Conservation (phyloP, 164 flowering plant genomes). For the Litsea cubeba region DNA sequence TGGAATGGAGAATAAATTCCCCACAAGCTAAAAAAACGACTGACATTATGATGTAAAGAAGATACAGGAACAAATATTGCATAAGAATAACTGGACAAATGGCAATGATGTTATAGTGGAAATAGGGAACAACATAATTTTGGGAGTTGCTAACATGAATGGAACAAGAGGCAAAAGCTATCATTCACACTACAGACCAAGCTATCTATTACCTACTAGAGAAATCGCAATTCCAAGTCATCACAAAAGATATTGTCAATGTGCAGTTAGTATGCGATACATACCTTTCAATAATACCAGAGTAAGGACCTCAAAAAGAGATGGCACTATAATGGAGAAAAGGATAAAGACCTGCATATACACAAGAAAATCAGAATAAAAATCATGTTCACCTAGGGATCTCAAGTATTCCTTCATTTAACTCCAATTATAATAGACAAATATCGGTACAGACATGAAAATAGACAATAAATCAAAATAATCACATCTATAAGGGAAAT, state of each 20-base stretch:
- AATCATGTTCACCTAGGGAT: neutral
- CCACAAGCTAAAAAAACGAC: neutral
- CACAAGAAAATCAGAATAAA: neutral
- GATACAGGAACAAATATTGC: neutral
- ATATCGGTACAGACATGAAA: neutral
- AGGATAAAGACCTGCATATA: slow-evolving; percentile 67
- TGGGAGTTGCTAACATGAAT: neutral
- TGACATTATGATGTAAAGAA: neutral
- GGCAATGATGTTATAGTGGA: neutral
- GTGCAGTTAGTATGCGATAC: neutral
- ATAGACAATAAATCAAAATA: neutral
- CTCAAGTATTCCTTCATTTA: neutral
- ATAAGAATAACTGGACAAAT: neutral
- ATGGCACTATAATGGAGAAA: slow-evolving; percentile 54
- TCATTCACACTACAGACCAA: neutral
- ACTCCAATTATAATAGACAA: neutral
- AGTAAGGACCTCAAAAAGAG: slow-evolving; percentile 48
- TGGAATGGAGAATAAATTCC: neutral
- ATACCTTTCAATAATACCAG: slow-evolving; percentile 65
- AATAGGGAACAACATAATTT: neutral
- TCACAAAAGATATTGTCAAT: neutral
- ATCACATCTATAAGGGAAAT: neutral
- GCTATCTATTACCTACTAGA: neutral
- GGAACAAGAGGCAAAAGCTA: neutral
- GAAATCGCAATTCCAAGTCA: neutral